Evolutionary conservation across 1,139 yeast genomes (phyloP), one percentile per base, ranked within the genome.

Genomic region (Debaryomyces sp.): DNA sequence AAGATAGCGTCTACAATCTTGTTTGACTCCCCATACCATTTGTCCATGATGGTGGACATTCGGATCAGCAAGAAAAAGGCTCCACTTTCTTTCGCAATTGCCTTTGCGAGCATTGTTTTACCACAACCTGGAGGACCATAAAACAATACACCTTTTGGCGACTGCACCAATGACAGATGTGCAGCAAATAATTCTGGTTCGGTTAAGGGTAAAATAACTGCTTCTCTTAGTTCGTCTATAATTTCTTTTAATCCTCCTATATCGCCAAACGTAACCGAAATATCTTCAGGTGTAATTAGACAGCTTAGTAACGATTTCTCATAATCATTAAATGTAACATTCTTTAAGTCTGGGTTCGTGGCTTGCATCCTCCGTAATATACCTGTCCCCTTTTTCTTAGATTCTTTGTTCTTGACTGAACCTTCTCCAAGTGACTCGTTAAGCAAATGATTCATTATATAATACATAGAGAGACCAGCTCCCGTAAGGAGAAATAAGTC

Each of bases 61-160:
- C 96, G 81, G 48, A 94, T 87, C 63, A 92, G 91, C 47, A 94
- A 80, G 68, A 94, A 94, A 59, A 87, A 90, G 0, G 99, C 98
- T 0, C 92, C 92, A 58, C 96, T 86, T 65, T 92, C 97, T 49
- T 85, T 82, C 1, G 98, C 98, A 43, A 94, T 79, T 0, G 98
- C 98, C 66, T 92, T 92, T 18, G 98, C 98, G 59, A 94, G 76
- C 97, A 94, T 89, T 9, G 98, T 94, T 68, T 94, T 94, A 50
- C 98, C 98, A 67, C 98, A 94, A 0, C 99, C 98, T 0, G 99
- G 98, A 2, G 99, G 98, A 0, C 99, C 99, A 63, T 90, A 86
- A 48, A 94, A 78, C 41, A 94, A 71, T 2, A 94, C 97, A 24
- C 99, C 99, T 61, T 90, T 92, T 2, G 99, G 99, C 1, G 97